A percentile compares a stretch with the other conserved stretches of the same genome.
Evolutionary conservation across 805 yeast genomes (phyloP).

Genomic region (Wickerhamomyces bisporus): DNA sequence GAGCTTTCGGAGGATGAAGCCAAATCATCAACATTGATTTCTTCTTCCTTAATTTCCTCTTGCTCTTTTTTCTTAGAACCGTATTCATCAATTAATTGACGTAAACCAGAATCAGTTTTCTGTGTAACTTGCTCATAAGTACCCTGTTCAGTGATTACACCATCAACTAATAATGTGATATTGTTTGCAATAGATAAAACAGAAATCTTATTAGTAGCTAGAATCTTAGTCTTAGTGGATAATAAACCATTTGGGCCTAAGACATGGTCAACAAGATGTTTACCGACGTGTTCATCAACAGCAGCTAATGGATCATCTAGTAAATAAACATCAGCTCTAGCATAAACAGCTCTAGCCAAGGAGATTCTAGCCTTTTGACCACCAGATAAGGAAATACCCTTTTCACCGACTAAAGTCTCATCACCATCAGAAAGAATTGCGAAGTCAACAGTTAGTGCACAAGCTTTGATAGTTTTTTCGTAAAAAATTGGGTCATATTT

Average conservation of each 20-base stretch:
- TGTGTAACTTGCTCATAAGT: constrained; percentile 47
- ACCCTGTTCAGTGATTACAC: constrained; percentile 64
- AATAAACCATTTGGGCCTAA: constrained; percentile 78
- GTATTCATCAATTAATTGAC: constrained; percentile 53
- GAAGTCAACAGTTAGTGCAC: constrained; percentile 80
- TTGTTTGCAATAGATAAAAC: constrained; percentile 72
- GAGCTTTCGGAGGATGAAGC: constrained; percentile 19
- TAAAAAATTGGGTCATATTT: constrained; percentile 78
- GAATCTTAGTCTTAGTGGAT: constrained; percentile 63
- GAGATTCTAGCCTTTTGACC: constrained; percentile 97
- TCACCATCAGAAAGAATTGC: constrained; percentile 84
- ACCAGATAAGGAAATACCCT: constrained; percentile 93
- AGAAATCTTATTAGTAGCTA: constrained; percentile 84
- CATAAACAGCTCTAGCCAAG: constrained; percentile 91
- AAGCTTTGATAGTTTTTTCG: constrained; percentile 74
- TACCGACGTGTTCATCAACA: constrained; percentile 95
- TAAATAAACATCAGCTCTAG: constrained; percentile 87
- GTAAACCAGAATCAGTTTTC: constrained; percentile 42
- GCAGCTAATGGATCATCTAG: constrained; percentile 94
- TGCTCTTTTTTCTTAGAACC: constrained; percentile 41
- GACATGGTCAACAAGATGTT: constrained; percentile 76
- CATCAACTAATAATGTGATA: constrained; percentile 64
- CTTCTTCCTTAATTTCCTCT: constrained; percentile 12
- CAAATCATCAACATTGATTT: constrained; percentile 27
- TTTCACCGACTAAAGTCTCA: constrained; percentile 90